Evolutionary conservation across 208 protist species (phyloP), one percentile per base, ranked within the genome.

Genomic region (Strigomonas galati): DNA sequence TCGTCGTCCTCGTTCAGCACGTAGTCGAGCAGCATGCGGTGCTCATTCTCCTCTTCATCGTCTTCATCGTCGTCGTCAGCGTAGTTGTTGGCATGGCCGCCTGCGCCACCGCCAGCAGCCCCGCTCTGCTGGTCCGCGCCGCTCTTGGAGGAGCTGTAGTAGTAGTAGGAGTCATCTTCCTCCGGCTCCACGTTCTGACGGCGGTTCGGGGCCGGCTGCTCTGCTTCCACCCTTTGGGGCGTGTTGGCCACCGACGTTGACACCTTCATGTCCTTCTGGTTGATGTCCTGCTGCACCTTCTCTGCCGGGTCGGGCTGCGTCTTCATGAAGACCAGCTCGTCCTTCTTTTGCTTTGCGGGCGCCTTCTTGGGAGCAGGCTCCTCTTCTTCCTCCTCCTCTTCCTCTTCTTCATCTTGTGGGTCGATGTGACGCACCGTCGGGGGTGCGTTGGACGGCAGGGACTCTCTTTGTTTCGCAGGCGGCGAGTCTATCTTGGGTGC

Each of bases 21-120:
- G 17, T 65, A 9, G 32, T 65, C 27, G n/a, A 65, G 12, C 44
- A 53, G 10, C 17, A 61, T 17, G 28, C 35, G 37, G 30, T 24
- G 44, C 2, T 65, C 70, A 49, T 72, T 67, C 57, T 69, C 66
- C 48, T 54, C 57, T 17, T 55, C 62, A 43, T 46, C 65, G 23
- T 69, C 59, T 1, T 66, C 67, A 10, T 62, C 60, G 23, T n/a
- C 28, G 12, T 19, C 30, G 57, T n/a, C 30, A 0, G 1, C 10
- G 52, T 23, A 2, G 28, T 24, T 23, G 9, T 51, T 17, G 9
- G 17, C 44, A 17, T 21, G 44, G 44, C 9, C 44, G 3, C 15
- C 44, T 4, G 44, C 44, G 17, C 9, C 44, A 17, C 9, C 19
- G 15, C 44, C 44, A 14, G 9, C 44, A 51, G n/a, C 9, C 9